Evolutionary conservation across 78 protist genomes (phyloP), one percentile per base, ranked within the genome.

Genomic region (Monosiga brevicollis): DNA sequence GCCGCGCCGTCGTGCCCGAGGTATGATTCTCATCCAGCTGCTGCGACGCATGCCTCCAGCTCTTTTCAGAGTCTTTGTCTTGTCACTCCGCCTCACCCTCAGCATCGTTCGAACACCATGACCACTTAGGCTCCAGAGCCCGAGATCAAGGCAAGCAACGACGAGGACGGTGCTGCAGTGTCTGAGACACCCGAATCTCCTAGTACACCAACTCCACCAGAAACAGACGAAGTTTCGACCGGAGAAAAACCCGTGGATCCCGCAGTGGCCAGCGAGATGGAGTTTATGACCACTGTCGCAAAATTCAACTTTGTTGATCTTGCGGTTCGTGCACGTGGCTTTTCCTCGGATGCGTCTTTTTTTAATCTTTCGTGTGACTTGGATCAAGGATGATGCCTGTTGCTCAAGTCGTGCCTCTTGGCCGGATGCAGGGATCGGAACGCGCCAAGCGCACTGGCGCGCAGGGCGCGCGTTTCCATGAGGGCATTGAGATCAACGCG

Each of bases 301-400:
- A 87, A 90, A 79, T 71, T 92, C 62, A 76, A 87, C 76, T 79
- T 92, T 25, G 93, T 92, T 15, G 95, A 92, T 34, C 88, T 92
- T 32, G 95, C 95, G 0, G 92, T 89, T 0, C 73, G 78, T 0
- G 89, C 85, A 24, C 35, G 2, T 20, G 75, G 36, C 34, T 6
- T 72, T 23, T 72, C 36, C 22, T 9, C 9, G 38, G 9, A 11
- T 72, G 25, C 3, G 34, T 72, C 11, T 32, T 6, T 72, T 6
- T 72, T 11, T 72, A 2, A 2, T 72, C 36, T 22, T 6, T 72
- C 34, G 75, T 32, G 25, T 72, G 75, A 26, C 11, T 72, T 20
- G 15, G 23, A 29, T 23, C 3, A 29, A 20, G 3, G 76, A 3
- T 22, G 6, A 49, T 49, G 62, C 62, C 15, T 37, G 6, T 74